A percentile compares a stretch with the other conserved stretches of the same genome.
Evolutionary conservation across 257 asterid genomes (phyloP).

Genomic region (Solanum sitiens): DNA sequence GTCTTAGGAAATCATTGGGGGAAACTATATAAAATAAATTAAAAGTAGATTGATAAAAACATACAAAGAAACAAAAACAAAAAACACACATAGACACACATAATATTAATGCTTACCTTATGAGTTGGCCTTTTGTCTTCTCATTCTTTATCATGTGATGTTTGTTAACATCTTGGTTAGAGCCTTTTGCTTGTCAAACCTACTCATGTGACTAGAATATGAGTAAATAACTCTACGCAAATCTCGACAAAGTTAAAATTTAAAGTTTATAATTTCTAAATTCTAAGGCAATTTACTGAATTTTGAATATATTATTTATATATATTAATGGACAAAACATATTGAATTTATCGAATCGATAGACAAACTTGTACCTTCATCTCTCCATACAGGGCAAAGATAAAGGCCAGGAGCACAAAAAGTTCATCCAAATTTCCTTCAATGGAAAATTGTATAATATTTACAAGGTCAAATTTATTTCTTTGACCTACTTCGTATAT

Average conservation of each 20-base stretch:
- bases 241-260: not conserved
- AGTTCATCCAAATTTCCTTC: not conserved
- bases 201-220: not conserved
- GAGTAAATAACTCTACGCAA: not conserved
- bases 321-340: not conserved
- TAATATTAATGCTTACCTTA: not conserved
- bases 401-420: not conserved
- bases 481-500: not conserved
- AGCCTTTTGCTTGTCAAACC: not conserved
- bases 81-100: not conserved
- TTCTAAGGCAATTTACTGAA: not conserved
- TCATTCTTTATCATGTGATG: constrained; percentile 1
- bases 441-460: not conserved
- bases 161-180: constrained; percentile 2
- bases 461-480: not conserved
- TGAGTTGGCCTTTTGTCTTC: not conserved
- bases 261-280: not conserved
- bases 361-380: not conserved
- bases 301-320: not conserved
- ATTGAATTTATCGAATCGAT: not conserved
- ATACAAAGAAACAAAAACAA: not conserved
- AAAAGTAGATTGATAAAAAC: not conserved
- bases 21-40: not conserved
- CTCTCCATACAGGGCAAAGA: not conserved
- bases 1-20: not conserved